Conservation (phyloP, 257 asterid species). For the Ajuga chamaepitys region DNA sequence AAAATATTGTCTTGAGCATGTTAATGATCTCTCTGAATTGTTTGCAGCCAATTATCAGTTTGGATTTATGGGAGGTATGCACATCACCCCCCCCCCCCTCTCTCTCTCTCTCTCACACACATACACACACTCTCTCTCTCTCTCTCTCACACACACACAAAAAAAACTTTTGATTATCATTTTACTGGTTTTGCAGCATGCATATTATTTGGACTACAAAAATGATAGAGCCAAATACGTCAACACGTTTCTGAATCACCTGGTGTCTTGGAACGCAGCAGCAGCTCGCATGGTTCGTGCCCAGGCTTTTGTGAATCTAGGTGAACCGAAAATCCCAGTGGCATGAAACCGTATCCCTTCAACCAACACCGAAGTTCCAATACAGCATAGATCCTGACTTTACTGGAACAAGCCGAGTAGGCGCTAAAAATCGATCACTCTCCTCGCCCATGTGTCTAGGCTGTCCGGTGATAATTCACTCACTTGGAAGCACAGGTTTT, state of each 20-base stretch:
- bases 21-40: conserved; percentile 12
- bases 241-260: conserved; percentile 46
- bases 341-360: conserved; percentile 38
- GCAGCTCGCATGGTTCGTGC: conserved; percentile 89
- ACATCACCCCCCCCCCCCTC: background rate
- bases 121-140: conserved; percentile 14
- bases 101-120: conserved; percentile 14
- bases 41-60: conserved; percentile 54
- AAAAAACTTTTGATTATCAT: background rate
- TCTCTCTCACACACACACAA: background rate
- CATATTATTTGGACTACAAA: conserved; percentile 63
- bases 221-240: conserved; percentile 45
- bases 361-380: background rate
- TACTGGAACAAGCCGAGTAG: background rate
- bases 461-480: background rate
- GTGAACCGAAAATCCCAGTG: conserved; percentile 88
- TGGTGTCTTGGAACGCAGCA: conserved; percentile 84
- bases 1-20: background rate
- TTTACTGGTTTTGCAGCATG: conserved; percentile 47
- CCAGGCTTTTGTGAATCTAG: conserved; percentile 86
- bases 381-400: background rate
- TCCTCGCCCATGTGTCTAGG: background rate
- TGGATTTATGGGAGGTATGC: conserved; percentile 67
- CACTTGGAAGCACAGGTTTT: background rate
- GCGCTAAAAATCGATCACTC: background rate